Percentiles rank a stretch among this genome's conserved stretches.
phyloP scores from a whole-genome alignment of 345 rosid genomes.

The Citrus australasica region DNA sequence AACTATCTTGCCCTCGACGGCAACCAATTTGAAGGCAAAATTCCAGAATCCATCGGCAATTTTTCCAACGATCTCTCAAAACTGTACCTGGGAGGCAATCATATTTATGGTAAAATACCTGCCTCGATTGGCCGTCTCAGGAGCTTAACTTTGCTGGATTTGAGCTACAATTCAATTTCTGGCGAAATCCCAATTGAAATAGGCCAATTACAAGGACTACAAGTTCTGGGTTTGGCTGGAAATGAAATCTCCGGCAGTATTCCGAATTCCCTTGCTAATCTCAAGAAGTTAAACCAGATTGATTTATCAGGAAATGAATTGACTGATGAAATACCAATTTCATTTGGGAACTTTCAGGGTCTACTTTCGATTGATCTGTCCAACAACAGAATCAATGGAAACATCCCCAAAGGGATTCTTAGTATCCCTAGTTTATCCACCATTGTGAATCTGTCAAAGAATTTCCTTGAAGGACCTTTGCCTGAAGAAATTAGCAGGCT shows the following conservation, averaged over 20 bases:
- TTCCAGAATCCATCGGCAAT: slow-evolving; percentile 28
- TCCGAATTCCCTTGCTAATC: slow-evolving; percentile 37
- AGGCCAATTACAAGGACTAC: slow-evolving; percentile 33
- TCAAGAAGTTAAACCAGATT: slow-evolving; percentile 27
- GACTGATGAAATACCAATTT: slow-evolving; percentile 33
- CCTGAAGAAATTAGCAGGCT: slow-evolving; percentile 30
- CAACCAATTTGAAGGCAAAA: slow-evolving; percentile 20
- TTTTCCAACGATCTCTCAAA: slow-evolving; percentile 16
- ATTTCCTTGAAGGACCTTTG: slow-evolving; percentile 35
- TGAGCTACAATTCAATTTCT: slow-evolving; percentile 35
- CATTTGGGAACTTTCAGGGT: slow-evolving; percentile 34
- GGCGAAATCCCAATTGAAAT: slow-evolving; percentile 45
- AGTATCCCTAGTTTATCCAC: slow-evolving; percentile 34
- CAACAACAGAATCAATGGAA: slow-evolving; percentile 43
- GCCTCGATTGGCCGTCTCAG: slow-evolving; percentile 27
- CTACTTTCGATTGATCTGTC: slow-evolving; percentile 46
- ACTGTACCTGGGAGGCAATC: slow-evolving; percentile 26
- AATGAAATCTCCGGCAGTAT: slow-evolving; percentile 38
- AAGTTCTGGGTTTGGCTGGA: slow-evolving; percentile 32
- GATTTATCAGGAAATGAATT: slow-evolving; percentile 42
- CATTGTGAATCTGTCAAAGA: slow-evolving; percentile 35
- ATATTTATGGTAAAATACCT: slow-evolving; percentile 17
- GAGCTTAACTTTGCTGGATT: slow-evolving; percentile 32
- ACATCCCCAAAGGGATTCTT: slow-evolving; percentile 41
- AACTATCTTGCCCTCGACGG: slow-evolving; percentile 18